Percentiles rank a stretch among this genome's conserved stretches.
These are phyloP conservation scores for Plectosphaerella plurivora DNA, from an alignment of 2,329 filamentous ascomycete genomes.

Conservation along the genomic window DNA sequence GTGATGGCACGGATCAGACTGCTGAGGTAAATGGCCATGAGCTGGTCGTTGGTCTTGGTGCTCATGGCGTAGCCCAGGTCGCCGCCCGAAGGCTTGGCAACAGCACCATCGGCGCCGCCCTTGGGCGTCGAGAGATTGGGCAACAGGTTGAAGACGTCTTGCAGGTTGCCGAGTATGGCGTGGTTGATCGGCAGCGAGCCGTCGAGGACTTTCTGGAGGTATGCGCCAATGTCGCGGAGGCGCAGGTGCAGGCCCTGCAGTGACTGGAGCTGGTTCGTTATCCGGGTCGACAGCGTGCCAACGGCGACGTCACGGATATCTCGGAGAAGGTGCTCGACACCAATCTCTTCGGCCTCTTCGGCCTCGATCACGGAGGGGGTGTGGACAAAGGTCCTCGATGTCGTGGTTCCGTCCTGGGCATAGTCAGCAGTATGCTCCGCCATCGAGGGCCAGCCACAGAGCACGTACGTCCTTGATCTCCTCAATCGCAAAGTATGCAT, in stretches of 20 bases:
- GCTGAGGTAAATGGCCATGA: slow-evolving; percentile 97
- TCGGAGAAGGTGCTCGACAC: slow-evolving; percentile 93
- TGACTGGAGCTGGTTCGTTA: slow-evolving; percentile 96
- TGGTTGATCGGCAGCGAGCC: slow-evolving; percentile 94
- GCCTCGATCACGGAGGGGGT: slow-evolving; percentile 98
- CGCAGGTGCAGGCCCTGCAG: slow-evolving; percentile 93
- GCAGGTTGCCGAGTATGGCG: slow-evolving; percentile 94
- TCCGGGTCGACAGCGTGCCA: slow-evolving; percentile 90
- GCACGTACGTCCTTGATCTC: slow-evolving; percentile 94
- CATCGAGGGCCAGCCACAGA: not conserved
- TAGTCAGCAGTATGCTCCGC: slow-evolving; percentile 6
- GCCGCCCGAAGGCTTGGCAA: slow-evolving; percentile 59
- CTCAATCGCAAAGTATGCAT: slow-evolving; percentile 98
- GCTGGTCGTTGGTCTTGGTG: slow-evolving; percentile 97
- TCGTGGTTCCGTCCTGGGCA: slow-evolving; percentile 86
- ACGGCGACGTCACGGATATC: slow-evolving; percentile 98
- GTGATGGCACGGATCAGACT: slow-evolving; percentile 96
- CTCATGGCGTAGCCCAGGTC: slow-evolving; percentile 96
- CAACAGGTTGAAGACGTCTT: slow-evolving; percentile 97
- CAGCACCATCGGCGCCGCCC: slow-evolving; percentile 43
- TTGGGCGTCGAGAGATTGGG: slow-evolving; percentile 90
- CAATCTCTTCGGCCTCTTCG: slow-evolving; percentile 98
- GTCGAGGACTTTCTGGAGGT: slow-evolving; percentile 93
- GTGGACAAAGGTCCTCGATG: slow-evolving; percentile 95
- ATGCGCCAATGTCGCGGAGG: slow-evolving; percentile 89